These are phyloP conservation scores for Fusarium guadeloupense DNA, from an alignment of 2,329 filamentous ascomycete genomes.

Conservation along the genomic window DNA sequence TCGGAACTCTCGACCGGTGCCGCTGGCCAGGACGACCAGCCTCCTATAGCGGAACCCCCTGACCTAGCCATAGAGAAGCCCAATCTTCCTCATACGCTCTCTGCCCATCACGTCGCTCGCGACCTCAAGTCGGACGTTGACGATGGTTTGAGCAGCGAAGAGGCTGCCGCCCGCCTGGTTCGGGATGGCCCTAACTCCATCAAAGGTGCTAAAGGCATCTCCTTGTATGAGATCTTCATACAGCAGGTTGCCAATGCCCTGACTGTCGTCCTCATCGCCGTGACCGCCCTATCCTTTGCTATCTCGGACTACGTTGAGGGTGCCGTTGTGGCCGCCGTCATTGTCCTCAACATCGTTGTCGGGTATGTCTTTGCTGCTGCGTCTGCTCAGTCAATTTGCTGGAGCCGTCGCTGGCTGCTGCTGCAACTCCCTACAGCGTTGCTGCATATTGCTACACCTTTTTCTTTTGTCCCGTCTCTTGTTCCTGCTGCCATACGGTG, in stretches of 20 bases:
- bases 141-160: conserved; percentile 70
- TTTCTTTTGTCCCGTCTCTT: conserved; percentile 19
- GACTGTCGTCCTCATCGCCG: conserved; percentile 77
- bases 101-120: conserved; percentile 48
- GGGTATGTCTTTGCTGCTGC: conserved; percentile 58
- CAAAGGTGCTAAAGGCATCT: conserved; percentile 75
- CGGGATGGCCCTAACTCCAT: conserved; percentile 76
- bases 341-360: conserved; percentile 73
- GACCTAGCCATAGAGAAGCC: conserved; percentile 51
- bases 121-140: conserved; percentile 55
- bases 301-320: conserved; percentile 72
- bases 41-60: conserved; percentile 52
- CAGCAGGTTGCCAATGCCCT: conserved; percentile 81
- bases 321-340: conserved; percentile 70
- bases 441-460: conserved; percentile 33
- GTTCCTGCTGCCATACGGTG: conserved; percentile 41
- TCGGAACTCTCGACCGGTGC: conserved; percentile 50
- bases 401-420: conserved; percentile 29
- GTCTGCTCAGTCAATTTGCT: conserved; percentile 33
- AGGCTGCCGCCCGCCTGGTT: conserved; percentile 71
- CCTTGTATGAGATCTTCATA: conserved; percentile 78
- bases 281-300: conserved; percentile 75
- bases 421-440: conserved; percentile 25
- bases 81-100: conserved; percentile 48
- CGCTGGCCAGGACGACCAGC: conserved; percentile 50